These are phyloP conservation scores for Cryptococcus sp. DNA, from an alignment of 1,284 basidiomycete genomes.

Conservation along the genomic window DNA sequence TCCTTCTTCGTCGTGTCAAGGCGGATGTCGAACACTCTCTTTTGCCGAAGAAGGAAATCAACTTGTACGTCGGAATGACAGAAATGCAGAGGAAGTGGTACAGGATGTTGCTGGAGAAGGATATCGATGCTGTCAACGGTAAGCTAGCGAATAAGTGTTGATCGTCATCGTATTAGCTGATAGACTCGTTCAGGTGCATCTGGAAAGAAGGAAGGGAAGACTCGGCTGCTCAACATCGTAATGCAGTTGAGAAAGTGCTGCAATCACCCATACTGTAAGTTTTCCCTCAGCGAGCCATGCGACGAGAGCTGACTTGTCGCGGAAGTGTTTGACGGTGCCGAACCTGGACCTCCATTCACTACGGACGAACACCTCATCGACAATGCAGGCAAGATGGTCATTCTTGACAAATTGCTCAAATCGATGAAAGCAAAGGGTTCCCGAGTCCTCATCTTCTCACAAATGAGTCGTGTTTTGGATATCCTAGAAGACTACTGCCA, in stretches of 20 bases:
- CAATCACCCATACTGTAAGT: constrained; percentile 61
- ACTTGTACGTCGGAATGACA: constrained; percentile 95
- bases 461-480: constrained; percentile 95
- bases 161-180: constrained; percentile 2
- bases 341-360: constrained; percentile 97
- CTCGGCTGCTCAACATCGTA: constrained; percentile 96
- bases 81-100: constrained; percentile 99
- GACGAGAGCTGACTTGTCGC: constrained; percentile 10
- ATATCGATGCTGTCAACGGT: constrained; percentile 98
- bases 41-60: constrained; percentile 98
- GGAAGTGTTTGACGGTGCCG: constrained; percentile 58
- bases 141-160: constrained; percentile 18
- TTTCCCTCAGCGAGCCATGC: background rate
- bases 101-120: constrained; percentile 92
- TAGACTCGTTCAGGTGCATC: constrained; percentile 63
- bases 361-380: constrained; percentile 96
- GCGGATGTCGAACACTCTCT: constrained; percentile 96
- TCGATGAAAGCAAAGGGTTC: constrained; percentile 91
- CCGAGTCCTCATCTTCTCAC: constrained; percentile 94
- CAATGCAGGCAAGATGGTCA: constrained; percentile 96
- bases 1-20: constrained; percentile 93
- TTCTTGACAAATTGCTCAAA: constrained; percentile 88
- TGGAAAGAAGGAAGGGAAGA: constrained; percentile 99
- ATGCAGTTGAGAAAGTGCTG: constrained; percentile 80
- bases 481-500: constrained; percentile 98